Evolutionary conservation across 1,284 basidiomycete species (phyloP).

Genomic region (Takashimella tepidaria): DNA sequence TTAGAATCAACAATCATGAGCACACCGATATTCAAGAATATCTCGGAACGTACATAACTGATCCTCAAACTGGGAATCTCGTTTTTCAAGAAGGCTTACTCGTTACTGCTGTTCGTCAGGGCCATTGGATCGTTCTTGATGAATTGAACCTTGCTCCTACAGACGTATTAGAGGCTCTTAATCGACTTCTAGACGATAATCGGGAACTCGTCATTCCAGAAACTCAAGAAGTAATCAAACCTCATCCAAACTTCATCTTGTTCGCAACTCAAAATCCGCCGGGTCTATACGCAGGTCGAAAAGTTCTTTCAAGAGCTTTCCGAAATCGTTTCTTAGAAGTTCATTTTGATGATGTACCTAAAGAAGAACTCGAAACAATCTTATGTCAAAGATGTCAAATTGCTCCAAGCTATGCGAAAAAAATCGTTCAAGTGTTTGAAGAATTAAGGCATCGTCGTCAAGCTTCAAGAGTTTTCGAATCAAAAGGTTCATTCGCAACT

Average conservation of each 20-base stretch:
- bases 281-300: slow-evolving; percentile 93
- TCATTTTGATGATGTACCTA: slow-evolving; percentile 96
- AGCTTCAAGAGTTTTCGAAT: slow-evolving; percentile 89
- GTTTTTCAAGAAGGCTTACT: slow-evolving; percentile 92
- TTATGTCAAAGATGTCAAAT: slow-evolving; percentile 82
- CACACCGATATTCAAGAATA: slow-evolving; percentile 99
- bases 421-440: slow-evolving; percentile 86
- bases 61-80: slow-evolving; percentile 84
- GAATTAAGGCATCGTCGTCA: slow-evolving; percentile 92
- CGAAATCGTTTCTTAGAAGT: slow-evolving; percentile 98
- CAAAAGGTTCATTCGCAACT: slow-evolving; percentile 94
- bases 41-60: slow-evolving; percentile 92
- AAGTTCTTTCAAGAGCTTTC: slow-evolving; percentile 92
- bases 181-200: slow-evolving; percentile 95
- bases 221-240: slow-evolving; percentile 88
- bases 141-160: slow-evolving; percentile 97
- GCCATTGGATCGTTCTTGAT: slow-evolving; percentile 98
- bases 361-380: slow-evolving; percentile 88
- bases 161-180: slow-evolving; percentile 95
- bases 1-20: slow-evolving; percentile 99
- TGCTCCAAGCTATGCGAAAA: slow-evolving; percentile 84
- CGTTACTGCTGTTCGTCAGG: slow-evolving; percentile 83
- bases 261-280: slow-evolving; percentile 99
- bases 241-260: slow-evolving; percentile 95
- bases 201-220: slow-evolving; percentile 94